These are phyloP conservation scores for Tetrahymena thermophila DNA, from an alignment of 73 alveolate genomes.

Conservation along the genomic window DNA sequence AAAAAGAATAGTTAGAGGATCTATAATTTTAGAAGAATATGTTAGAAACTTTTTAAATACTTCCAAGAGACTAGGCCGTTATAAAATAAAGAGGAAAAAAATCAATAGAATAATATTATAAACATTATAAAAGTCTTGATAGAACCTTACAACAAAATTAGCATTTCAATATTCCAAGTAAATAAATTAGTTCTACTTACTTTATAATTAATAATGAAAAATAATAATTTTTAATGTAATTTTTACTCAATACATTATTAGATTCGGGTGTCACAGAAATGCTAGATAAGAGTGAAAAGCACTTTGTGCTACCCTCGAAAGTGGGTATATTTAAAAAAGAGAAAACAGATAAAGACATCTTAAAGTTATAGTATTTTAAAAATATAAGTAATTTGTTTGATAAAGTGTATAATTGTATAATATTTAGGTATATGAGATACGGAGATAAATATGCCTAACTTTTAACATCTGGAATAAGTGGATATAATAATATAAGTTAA, in stretches of 20 bases:
- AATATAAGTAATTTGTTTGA: not conserved
- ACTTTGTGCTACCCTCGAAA: slow-evolving; percentile 12
- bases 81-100: not conserved
- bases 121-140: not conserved
- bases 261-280: not conserved
- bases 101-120: not conserved
- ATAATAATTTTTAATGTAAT: not conserved
- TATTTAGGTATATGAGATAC: not conserved
- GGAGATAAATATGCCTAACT: slow-evolving; percentile 39
- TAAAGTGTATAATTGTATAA: not conserved
- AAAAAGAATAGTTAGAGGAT: not conserved
- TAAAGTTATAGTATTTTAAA: not conserved
- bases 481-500: not conserved
- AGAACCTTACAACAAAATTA: not conserved
- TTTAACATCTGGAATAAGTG: slow-evolving; percentile 5
- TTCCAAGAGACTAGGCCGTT: not conserved
- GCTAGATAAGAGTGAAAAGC: not conserved
- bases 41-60: not conserved
- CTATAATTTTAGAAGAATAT: not conserved
- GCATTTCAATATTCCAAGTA: not conserved
- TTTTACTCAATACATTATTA: not conserved
- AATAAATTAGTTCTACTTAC: not conserved
- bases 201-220: not conserved
- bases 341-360: not conserved
- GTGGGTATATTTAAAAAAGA: slow-evolving; percentile 20